These are phyloP conservation scores for Cladorrhinum samala DNA, from an alignment of 495 filamentous ascomycete species.

Conservation along the genomic window DNA sequence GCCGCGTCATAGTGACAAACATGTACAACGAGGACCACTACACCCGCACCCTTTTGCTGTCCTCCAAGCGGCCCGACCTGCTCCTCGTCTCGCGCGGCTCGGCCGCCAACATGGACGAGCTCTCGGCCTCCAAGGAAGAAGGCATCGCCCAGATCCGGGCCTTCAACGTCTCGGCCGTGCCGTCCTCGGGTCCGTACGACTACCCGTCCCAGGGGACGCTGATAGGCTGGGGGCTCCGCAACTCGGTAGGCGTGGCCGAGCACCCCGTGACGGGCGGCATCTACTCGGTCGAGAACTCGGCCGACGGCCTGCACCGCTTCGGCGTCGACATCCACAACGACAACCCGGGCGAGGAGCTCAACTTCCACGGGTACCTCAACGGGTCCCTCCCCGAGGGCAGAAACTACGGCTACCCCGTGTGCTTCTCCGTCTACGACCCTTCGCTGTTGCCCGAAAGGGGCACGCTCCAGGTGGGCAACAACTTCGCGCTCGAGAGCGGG, in stretches of 20 bases:
- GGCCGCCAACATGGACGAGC: slow-evolving; percentile 51
- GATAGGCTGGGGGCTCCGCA: slow-evolving; percentile 67
- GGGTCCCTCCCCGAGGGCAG: slow-evolving; percentile 23
- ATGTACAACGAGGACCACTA: slow-evolving; percentile 57
- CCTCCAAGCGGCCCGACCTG: slow-evolving; percentile 38
- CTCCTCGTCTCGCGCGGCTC: slow-evolving; percentile 62
- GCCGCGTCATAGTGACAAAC: slow-evolving; percentile 44
- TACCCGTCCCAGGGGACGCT: slow-evolving; percentile 45
- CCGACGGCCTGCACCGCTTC: slow-evolving; percentile 51
- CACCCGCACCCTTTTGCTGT: slow-evolving; percentile 56
- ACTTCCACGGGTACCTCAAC: slow-evolving; percentile 60
- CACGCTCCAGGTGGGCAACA: slow-evolving; percentile 28
- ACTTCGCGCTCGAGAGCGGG: slow-evolving; percentile 29
- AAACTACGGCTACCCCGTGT: slow-evolving; percentile 67
- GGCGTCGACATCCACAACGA: slow-evolving; percentile 57
- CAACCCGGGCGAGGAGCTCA: slow-evolving; percentile 71
- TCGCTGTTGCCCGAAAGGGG: slow-evolving; percentile 20
- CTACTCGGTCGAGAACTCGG: slow-evolving; percentile 69
- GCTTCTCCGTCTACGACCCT: slow-evolving; percentile 58
- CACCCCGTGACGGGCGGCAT: slow-evolving; percentile 48
- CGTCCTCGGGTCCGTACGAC: slow-evolving; percentile 37
- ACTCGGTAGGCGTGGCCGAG: slow-evolving; percentile 60
- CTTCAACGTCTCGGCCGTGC: slow-evolving; percentile 48
- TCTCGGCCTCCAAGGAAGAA: slow-evolving; percentile 36
- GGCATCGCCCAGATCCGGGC: slow-evolving; percentile 61